Evolutionary conservation across 1,284 basidiomycete species (phyloP).

Genomic region (Salmacisia buchloeana): DNA sequence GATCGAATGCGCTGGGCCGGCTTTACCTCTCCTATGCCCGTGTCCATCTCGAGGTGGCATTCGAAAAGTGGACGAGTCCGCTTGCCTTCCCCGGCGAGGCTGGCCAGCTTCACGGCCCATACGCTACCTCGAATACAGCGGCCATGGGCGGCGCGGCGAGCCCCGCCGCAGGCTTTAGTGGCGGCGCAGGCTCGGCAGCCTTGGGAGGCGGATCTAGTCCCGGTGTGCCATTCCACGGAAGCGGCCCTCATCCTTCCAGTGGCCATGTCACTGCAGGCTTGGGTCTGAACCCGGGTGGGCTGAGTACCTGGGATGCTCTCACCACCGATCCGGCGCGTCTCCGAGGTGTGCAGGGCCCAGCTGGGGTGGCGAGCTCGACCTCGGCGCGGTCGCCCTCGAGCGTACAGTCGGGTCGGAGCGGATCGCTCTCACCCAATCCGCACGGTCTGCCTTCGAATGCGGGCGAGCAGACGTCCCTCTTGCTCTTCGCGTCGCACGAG

Average conservation of each 20-base stretch:
- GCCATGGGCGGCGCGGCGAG: not conserved
- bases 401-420: not conserved
- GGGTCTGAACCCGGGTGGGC: too few relatives aligned
- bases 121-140: not conserved
- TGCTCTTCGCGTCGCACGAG: constrained; percentile 1
- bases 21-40: constrained; percentile 1
- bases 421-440: not conserved
- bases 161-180: not conserved
- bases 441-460: not conserved
- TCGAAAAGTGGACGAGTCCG: constrained; percentile 7
- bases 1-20: not conserved
- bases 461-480: not conserved
- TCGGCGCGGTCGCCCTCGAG: not conserved
- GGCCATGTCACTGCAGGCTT: too few relatives aligned
- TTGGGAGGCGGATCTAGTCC: too few relatives aligned
- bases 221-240: too few relatives aligned
- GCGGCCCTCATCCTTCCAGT: too few relatives aligned
- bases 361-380: too few relatives aligned
- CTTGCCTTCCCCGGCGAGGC: not conserved
- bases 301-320: too few relatives aligned
- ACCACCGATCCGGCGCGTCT: too few relatives aligned
- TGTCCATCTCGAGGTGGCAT: not conserved
- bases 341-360: too few relatives aligned
- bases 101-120: not conserved
- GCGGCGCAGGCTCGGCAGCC: not conserved